phyloP scores from a whole-genome alignment of 1,139 yeast species.

The Yarrowia galli region DNA sequence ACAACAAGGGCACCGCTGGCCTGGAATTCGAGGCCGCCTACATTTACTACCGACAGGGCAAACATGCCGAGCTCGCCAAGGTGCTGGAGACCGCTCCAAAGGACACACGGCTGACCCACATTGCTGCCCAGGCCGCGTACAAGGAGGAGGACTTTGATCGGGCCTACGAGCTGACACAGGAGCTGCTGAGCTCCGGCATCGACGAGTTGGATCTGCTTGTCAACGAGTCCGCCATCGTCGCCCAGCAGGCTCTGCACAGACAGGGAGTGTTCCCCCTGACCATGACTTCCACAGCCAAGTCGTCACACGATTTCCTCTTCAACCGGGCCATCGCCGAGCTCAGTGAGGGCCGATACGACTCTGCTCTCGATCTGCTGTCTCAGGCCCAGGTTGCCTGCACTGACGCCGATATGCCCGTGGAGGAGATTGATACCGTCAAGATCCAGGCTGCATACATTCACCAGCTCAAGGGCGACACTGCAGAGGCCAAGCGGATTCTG shows the following conservation, averaged over 20 bases:
- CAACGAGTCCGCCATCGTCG: slow-evolving; percentile 72
- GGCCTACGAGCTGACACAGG: slow-evolving; percentile 53
- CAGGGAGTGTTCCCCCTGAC: slow-evolving; percentile 41
- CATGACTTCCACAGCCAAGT: slow-evolving; percentile 43
- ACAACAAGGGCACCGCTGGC: slow-evolving; percentile 40
- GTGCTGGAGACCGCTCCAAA: slow-evolving; percentile 47
- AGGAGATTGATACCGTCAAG: slow-evolving; percentile 63
- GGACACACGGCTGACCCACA: slow-evolving; percentile 67
- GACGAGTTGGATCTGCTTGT: slow-evolving; percentile 64
- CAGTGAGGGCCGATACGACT: slow-evolving; percentile 55
- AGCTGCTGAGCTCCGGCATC: slow-evolving; percentile 50
- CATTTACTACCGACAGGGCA: slow-evolving; percentile 70
- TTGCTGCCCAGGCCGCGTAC: slow-evolving; percentile 83
- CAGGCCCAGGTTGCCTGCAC: slow-evolving; percentile 59
- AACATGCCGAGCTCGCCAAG: slow-evolving; percentile 55
- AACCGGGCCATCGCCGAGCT: slow-evolving; percentile 70
- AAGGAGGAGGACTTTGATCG: slow-evolving; percentile 64
- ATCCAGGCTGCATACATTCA: slow-evolving; percentile 75
- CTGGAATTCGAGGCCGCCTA: slow-evolving; percentile 63
- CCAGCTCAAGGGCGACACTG: slow-evolving; percentile 57
- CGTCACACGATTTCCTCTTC: slow-evolving; percentile 65
- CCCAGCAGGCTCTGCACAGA: slow-evolving; percentile 54
- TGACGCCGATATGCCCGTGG: slow-evolving; percentile 53
- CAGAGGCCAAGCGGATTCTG: slow-evolving; percentile 57
- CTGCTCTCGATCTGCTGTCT: slow-evolving; percentile 59